Conservation (phyloP, 139 green algal genomes). For the Volvox africanus region DNA sequence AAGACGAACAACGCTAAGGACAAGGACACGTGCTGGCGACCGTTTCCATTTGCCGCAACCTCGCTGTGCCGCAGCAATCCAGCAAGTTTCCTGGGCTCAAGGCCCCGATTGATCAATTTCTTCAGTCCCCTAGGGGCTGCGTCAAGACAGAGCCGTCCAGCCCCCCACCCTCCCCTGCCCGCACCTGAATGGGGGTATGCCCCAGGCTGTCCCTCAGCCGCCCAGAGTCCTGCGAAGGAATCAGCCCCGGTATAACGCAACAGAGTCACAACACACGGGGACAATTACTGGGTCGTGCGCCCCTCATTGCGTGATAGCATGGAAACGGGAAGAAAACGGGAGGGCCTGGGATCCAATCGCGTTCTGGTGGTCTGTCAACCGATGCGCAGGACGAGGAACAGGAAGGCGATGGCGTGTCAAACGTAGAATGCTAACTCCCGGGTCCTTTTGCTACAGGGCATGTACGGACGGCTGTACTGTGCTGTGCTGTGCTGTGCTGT, state of each 20-base stretch:
- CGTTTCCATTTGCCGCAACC: no score
- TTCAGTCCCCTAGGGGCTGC: not conserved
- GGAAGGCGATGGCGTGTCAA: no score
- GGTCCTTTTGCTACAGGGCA: not conserved
- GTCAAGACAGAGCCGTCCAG: not conserved
- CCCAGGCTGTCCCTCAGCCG: constrained; percentile 82
- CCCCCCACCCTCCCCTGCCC: not conserved
- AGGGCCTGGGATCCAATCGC: no score
- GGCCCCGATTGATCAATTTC: not conserved
- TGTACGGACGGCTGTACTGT: not conserved
- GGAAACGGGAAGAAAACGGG: not conserved
- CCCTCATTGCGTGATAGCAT: no score
- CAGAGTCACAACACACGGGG: not conserved
- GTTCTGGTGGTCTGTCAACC: not conserved
- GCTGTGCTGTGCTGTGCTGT: not conserved
- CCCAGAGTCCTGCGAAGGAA: constrained; percentile 34
- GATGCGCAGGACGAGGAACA: no score
- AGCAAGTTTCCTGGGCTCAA: no score
- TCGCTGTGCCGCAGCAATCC: not conserved
- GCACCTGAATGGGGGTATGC: constrained; percentile 85
- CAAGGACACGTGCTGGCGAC: no score
- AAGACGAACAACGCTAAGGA: no score
- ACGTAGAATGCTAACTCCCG: no score
- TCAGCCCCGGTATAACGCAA: not conserved
- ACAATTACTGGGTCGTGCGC: not conserved